Evolutionary conservation across 2,329 filamentous ascomycete species (phyloP), one percentile per base, ranked within the genome.

Genomic region (Lecanoromycetidae sp.): DNA sequence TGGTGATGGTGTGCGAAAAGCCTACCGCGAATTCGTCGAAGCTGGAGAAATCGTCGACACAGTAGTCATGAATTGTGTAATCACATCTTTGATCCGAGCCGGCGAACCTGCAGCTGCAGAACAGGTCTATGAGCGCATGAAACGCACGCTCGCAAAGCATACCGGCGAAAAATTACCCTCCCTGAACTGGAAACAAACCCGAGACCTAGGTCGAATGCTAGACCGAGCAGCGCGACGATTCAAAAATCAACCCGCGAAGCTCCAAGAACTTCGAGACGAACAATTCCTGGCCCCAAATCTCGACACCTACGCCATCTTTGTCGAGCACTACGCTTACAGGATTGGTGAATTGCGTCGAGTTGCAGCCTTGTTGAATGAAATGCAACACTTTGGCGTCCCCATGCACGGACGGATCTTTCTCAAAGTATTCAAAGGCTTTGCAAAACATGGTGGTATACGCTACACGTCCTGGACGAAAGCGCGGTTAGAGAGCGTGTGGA

Each of bases 41-140:
- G 76, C 80, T 0, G 87, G 87, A 27, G 86, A 96, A 61, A 80
- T 95, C 52, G 80, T 98, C 46, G 90, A 96, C 61, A 88, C 85
- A 0, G 72, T 83, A 2, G 82, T 87, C 12, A 72, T 96, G 62
- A 96, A 96, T 60, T 85, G 83, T 56, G 79, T 95, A 57, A 84
- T 96, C 52, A 73, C 79, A 0, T 80, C 87, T 1, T 73, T 96
- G 17, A 71, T 95, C 35, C 74, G 79, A 47, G 80, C 82, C 12
- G 82, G 82, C 33, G 88, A 98, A 59, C 76, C 82, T 32, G 67
- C 72, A 5, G 80, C 85, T 0, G 91, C 88, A 2, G 80, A 90
- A 56, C 74, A 82, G 50, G 77, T 94, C 9, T 95, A 95, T 57
- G 69, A 78, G 48, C 79, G 80, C 51, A 96, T 98, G 88, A 88